These are phyloP conservation scores for Phytophthora cryptogea DNA, from an alignment of 352 stramenopile genomes.

Conservation along the genomic window DNA sequence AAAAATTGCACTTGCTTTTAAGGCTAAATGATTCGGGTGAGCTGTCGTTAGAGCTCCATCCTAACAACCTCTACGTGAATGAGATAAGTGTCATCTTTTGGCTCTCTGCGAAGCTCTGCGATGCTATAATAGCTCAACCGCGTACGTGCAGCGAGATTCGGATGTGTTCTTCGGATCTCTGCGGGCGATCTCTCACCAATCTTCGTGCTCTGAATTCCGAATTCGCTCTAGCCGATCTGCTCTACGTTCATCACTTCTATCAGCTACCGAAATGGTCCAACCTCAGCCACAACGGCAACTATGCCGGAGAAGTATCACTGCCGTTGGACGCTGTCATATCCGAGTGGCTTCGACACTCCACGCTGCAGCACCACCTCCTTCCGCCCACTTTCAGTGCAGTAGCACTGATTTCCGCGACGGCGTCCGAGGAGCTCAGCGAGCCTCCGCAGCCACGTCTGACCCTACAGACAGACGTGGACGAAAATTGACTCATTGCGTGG, in stretches of 20 bases:
- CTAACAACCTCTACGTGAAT: background rate
- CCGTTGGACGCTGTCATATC: no score
- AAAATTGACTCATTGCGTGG: constrained; percentile 4
- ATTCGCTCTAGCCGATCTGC: constrained; percentile 5
- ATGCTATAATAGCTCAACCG: background rate
- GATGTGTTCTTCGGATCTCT: constrained; percentile 5
- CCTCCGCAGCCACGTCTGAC: constrained; percentile 14
- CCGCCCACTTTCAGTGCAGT: background rate
- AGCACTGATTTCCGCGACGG: background rate
- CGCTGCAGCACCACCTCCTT: constrained; percentile 4
- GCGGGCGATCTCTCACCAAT: constrained; percentile 25
- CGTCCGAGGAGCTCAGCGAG: constrained; percentile 1
- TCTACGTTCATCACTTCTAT: constrained; percentile 6
- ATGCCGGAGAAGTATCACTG: background rate
- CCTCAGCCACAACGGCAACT: background rate
- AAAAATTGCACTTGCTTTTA: background rate
- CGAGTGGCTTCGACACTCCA: constrained; percentile 18
- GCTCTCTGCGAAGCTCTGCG: background rate
- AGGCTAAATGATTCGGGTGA: no score
- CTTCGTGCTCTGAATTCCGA: background rate
- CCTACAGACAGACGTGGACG: constrained; percentile 7
- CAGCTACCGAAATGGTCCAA: constrained; percentile 12
- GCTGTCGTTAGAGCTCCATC: no score
- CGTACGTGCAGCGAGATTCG: constrained; percentile 17
- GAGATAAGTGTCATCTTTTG: background rate